Conservation (phyloP, 176 grass and related monocot species). For the Pharus latifolius region DNA sequence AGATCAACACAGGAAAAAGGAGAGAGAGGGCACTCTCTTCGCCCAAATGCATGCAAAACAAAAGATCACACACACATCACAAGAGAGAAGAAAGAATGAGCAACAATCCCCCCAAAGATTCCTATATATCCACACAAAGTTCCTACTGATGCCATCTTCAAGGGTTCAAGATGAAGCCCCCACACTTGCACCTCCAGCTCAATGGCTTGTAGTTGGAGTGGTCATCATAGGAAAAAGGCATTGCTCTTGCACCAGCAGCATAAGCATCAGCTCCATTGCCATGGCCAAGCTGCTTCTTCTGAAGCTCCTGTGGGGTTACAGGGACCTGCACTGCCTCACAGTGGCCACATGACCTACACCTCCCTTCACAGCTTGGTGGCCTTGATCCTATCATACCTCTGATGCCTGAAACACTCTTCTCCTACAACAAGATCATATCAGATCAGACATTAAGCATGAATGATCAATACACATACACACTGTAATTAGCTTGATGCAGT, state of each 20-base stretch:
- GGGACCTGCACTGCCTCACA: conserved; percentile 63
- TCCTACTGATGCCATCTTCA: background rate
- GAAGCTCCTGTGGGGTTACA: conserved; percentile 6
- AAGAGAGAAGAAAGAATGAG: background rate
- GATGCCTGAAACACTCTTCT: conserved; percentile 3
- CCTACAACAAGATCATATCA: background rate
- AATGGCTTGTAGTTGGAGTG: conserved; percentile 72
- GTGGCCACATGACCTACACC: conserved; percentile 47
- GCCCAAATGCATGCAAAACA: background rate
- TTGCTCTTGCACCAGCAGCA: background rate
- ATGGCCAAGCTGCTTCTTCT: conserved; percentile 18
- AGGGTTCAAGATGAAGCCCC: conserved; percentile 31
- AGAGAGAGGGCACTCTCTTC: background rate
- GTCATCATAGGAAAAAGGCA: conserved; percentile 35
- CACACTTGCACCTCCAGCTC: conserved; percentile 69
- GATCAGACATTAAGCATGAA: background rate
- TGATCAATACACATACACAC: too few species aligned
- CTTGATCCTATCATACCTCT: conserved; percentile 39
- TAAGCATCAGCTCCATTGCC: background rate
- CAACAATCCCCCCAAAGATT: background rate
- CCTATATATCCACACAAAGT: conserved; percentile 17
- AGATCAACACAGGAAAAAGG: background rate
- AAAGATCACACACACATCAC: background rate
- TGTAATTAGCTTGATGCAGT: background rate
- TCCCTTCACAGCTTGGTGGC: conserved; percentile 52